Evolutionary conservation across 345 rosid genomes (phyloP).

Genomic region (Salix arbutifolia): DNA sequence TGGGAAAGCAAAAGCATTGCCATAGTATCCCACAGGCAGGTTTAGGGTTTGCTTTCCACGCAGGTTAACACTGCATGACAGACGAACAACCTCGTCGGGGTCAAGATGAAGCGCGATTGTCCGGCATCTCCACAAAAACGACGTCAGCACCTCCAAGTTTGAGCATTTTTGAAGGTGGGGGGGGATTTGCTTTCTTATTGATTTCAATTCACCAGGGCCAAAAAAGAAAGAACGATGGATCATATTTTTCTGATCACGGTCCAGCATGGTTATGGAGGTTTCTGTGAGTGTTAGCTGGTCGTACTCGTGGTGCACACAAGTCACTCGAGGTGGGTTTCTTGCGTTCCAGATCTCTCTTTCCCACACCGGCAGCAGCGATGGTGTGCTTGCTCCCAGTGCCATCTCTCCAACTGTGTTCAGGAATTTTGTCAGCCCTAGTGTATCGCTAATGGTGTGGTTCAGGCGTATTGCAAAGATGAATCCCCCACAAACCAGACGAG

Average conservation of each 20-base stretch:
- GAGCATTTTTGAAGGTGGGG: constrained; percentile 3
- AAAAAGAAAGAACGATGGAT: constrained; percentile 1
- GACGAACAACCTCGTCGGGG: constrained; percentile 13
- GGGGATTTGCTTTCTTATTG: constrained; percentile 7
- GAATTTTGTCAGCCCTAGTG: neutral
- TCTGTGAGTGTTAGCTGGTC: neutral
- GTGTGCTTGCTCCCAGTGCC: neutral
- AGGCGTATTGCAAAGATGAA: constrained; percentile 2
- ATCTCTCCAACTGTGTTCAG: neutral
- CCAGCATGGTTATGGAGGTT: too few species aligned
- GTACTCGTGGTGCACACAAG: neutral
- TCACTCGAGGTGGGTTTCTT: constrained; percentile 1
- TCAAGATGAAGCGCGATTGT: constrained; percentile 12
- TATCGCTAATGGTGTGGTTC: constrained; percentile 9
- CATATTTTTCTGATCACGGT: neutral
- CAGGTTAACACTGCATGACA: neutral
- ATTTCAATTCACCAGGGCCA: neutral
- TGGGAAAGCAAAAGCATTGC: constrained; percentile 15
- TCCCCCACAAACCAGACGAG: constrained; percentile 19
- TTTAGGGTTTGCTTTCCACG: neutral
- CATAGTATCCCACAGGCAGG: constrained; percentile 19
- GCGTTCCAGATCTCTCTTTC: constrained; percentile 9
- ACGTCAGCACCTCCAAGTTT: constrained; percentile 17
- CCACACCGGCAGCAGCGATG: constrained; percentile 1
- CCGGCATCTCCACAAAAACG: constrained; percentile 29